Conservation (phyloP, 164 flowering plant genomes). For the Cinnamomum micranthum region DNA sequence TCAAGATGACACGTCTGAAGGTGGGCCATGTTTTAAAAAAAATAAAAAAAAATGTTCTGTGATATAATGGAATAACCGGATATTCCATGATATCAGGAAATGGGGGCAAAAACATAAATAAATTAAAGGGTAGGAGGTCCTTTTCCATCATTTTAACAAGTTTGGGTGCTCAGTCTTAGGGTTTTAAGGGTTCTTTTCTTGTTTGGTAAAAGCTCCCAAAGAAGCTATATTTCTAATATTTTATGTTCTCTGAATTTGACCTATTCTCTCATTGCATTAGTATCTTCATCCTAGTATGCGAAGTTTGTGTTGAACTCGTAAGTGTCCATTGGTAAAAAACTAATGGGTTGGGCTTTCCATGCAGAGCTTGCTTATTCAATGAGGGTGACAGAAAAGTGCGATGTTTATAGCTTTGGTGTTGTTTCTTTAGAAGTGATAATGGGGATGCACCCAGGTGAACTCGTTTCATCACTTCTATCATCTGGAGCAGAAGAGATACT, state of each 20-base stretch:
- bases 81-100: too few species aligned
- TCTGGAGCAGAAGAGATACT: neutral
- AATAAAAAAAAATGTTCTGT: too few species aligned
- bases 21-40: too few species aligned
- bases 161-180: too few species aligned
- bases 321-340: neutral
- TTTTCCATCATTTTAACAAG: too few species aligned
- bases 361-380: slow-evolving; percentile 57
- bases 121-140: too few species aligned
- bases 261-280: neutral
- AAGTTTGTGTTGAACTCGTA: neutral
- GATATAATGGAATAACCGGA: too few species aligned
- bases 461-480: slow-evolving; percentile 28
- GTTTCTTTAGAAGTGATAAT: slow-evolving; percentile 56
- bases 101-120: too few species aligned
- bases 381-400: slow-evolving; percentile 54
- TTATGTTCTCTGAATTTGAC: neutral
- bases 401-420: slow-evolving; percentile 72
- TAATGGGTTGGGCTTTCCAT: neutral
- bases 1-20: too few species aligned
- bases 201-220: neutral
- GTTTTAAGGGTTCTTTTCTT: too few species aligned
- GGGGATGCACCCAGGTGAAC: slow-evolving; percentile 67
- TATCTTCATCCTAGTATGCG: neutral
- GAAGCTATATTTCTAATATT: neutral